Evolutionary conservation across 164 flowering plant genomes (phyloP).

Genomic region (Buxus sempervirens): DNA sequence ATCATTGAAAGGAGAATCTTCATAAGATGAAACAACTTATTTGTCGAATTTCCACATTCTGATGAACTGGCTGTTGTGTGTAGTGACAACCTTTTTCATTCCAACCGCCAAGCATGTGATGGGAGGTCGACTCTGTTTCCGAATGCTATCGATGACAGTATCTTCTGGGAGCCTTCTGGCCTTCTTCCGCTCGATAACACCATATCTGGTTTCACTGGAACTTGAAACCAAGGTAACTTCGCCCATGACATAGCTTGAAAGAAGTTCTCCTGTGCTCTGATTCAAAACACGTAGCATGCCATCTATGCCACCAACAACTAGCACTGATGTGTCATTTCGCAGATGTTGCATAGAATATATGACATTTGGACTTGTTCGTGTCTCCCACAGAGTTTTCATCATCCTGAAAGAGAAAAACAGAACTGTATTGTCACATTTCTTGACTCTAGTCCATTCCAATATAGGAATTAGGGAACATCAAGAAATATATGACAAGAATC

Average conservation of each 20-base stretch:
- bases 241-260: constrained; percentile 49
- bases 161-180: too few relatives aligned
- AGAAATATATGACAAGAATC: too few relatives aligned
- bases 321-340: constrained; percentile 46
- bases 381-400: constrained; percentile 63
- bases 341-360: constrained; percentile 68
- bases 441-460: neutral
- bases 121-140: too few relatives aligned
- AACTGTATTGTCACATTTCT: neutral
- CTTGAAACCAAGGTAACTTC: constrained; percentile 44
- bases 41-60: constrained; percentile 68
- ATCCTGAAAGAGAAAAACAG: constrained; percentile 39
- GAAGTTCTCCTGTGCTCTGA: constrained; percentile 60
- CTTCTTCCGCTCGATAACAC: constrained; percentile 77
- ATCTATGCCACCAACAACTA: constrained; percentile 85
- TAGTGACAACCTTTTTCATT: constrained; percentile 50
- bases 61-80: constrained; percentile 54
- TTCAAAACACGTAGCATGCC: constrained; percentile 67
- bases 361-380: constrained; percentile 61
- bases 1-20: too few relatives aligned
- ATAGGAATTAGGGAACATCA: neutral
- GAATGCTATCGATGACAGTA: too few relatives aligned
- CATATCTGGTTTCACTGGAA: constrained; percentile 15
- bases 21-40: neutral
- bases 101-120: too few relatives aligned